A percentile compares a stretch with the other conserved stretches of the same genome.
These are phyloP conservation scores for Fusarium chuoi DNA, from an alignment of 2,329 filamentous ascomycete species.

Conservation along the genomic window DNA sequence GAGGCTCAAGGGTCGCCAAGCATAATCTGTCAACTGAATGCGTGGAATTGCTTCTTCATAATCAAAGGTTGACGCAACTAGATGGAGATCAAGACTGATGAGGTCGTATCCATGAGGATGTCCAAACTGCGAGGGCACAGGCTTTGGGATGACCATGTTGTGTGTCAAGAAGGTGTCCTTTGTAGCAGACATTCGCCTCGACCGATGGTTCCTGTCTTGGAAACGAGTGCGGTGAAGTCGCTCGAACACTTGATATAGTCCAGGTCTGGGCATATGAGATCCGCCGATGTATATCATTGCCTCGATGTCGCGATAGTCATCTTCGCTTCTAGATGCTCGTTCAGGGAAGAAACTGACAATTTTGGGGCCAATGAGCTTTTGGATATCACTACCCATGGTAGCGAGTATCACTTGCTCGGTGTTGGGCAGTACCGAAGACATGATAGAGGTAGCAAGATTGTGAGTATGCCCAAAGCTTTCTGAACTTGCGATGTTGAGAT, in stretches of 20 bases:
- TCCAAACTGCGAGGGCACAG: background rate
- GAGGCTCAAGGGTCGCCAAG: background rate
- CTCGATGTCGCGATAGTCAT: background rate
- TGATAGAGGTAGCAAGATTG: background rate
- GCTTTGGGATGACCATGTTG: slow-evolving; percentile 8
- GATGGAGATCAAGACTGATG: slow-evolving; percentile 5
- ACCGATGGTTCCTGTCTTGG: background rate
- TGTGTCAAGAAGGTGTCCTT: slow-evolving; percentile 18
- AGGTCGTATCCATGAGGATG: background rate
- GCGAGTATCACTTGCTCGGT: background rate
- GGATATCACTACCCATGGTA: background rate
- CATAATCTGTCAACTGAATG: background rate
- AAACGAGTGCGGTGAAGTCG: background rate
- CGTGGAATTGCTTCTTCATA: background rate
- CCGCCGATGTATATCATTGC: background rate
- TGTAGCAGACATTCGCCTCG: slow-evolving; percentile 3
- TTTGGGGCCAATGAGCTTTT: background rate
- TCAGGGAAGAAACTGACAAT: background rate
- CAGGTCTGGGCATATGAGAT: background rate
- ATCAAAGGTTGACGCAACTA: slow-evolving; percentile 4
- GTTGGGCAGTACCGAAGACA: background rate
- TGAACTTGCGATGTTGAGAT: background rate
- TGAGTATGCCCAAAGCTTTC: background rate
- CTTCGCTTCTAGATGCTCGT: background rate
- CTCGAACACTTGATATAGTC: background rate